These are phyloP conservation scores for Babesia ovata DNA, from an alignment of 169 alveolate species.

Conservation along the genomic window DNA sequence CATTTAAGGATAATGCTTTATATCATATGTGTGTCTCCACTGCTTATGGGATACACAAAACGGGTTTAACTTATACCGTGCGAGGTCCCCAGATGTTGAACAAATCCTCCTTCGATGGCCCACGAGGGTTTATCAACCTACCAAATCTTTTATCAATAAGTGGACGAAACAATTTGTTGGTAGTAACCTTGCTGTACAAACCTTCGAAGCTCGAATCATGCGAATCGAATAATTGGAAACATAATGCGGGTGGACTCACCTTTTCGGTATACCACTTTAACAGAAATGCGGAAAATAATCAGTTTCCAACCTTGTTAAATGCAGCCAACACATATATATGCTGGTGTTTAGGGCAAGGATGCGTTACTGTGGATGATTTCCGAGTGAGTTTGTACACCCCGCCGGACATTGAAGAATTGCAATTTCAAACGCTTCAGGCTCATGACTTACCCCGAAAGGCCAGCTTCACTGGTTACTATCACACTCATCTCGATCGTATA, in stretches of 20 bases:
- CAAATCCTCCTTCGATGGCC: background rate
- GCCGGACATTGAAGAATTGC: slow-evolving; percentile 1
- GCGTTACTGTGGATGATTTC: slow-evolving; percentile 36
- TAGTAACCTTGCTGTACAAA: background rate
- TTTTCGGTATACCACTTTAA: background rate
- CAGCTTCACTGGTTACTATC: background rate
- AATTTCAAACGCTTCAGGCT: background rate
- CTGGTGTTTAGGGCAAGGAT: slow-evolving; percentile 45
- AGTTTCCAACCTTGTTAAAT: slow-evolving; percentile 2
- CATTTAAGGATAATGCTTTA: background rate
- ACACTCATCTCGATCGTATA: slow-evolving; percentile 27
- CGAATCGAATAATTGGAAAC: slow-evolving; percentile 10
- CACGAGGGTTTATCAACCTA: slow-evolving; percentile 3
- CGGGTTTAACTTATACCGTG: background rate
- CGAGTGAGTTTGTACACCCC: slow-evolving; percentile 38
- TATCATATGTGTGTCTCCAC: slow-evolving; percentile 1
- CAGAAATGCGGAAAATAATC: background rate
- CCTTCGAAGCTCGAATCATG: background rate
- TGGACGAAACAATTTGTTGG: background rate
- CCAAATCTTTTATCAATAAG: background rate
- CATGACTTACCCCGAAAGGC: too few relatives aligned
- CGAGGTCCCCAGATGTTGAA: background rate
- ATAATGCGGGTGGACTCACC: background rate
- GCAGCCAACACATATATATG: slow-evolving; percentile 36
- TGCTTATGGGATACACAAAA: background rate